phyloP scores from a whole-genome alignment of 176 grass and related monocot genomes.

The Oropetium thomaeum region DNA sequence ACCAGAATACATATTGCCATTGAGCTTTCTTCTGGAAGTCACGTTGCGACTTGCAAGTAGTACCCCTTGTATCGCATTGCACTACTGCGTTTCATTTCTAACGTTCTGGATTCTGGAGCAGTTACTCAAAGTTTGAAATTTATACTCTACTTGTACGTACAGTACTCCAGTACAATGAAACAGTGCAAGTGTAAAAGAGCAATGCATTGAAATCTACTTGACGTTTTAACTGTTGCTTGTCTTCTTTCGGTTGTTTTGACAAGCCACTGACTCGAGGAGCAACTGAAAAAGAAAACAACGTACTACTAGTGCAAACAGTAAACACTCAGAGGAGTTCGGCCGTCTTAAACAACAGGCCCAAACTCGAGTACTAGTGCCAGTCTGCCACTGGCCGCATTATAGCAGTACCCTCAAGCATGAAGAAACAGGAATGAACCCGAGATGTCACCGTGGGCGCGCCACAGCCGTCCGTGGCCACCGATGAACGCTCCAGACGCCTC shows the following conservation, averaged over 20 bases:
- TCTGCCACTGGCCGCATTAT: conserved; percentile 5
- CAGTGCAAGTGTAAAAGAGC: too few relatives aligned
- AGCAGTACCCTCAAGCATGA: too few relatives aligned
- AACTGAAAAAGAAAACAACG: not conserved
- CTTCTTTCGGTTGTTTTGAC: not conserved
- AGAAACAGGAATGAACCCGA: not conserved
- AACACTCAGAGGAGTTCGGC: too few relatives aligned
- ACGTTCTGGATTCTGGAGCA: too few relatives aligned
- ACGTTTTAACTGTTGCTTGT: not conserved
- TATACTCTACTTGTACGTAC: too few relatives aligned
- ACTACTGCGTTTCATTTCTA: too few relatives aligned
- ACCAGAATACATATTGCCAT: not conserved
- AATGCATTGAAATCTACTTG: not conserved
- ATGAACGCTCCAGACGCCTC: not conserved
- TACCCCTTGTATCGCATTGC: not conserved
- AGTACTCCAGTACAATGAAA: too few relatives aligned
- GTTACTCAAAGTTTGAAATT: not conserved
- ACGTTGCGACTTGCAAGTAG: not conserved
- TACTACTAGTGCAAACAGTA: not conserved
- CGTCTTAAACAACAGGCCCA: not conserved
- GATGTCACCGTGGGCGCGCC: not conserved
- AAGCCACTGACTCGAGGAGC: not conserved
- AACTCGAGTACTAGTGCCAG: conserved; percentile 23
- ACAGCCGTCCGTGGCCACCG: not conserved
- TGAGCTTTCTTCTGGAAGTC: not conserved